Evolutionary conservation across 371 early-diverging fungal genomes (phyloP).

Genomic region (Mortierella sp.): DNA sequence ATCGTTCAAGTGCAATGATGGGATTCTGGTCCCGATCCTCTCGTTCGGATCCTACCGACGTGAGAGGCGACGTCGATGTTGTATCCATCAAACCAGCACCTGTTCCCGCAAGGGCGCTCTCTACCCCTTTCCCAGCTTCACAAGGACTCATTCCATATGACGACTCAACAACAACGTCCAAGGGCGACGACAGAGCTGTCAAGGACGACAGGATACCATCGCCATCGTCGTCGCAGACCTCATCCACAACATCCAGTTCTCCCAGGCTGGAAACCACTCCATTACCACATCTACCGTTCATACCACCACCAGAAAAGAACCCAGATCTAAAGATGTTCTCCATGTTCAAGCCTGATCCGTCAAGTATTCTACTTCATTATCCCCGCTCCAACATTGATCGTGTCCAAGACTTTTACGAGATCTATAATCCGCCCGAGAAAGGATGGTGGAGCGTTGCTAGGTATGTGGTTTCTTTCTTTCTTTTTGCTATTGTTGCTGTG

Average conservation of each 20-base stretch:
- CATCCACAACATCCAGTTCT: constrained; percentile 1
- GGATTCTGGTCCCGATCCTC: constrained; percentile 34
- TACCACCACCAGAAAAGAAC: constrained; percentile 39
- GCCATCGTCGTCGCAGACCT: not conserved
- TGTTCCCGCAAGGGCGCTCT: constrained; percentile 26
- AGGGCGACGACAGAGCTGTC: not conserved
- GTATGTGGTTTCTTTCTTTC: no score
- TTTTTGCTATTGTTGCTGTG: no score
- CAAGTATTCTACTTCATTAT: constrained; percentile 35
- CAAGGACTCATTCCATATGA: constrained; percentile 2
- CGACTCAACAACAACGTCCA: not conserved
- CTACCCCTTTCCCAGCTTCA: constrained; percentile 33
- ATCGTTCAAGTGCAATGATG: constrained; percentile 13
- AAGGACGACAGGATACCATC: not conserved
- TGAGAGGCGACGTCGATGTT: constrained; percentile 1
- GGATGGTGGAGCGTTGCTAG: constrained; percentile 34
- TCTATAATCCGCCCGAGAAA: constrained; percentile 45
- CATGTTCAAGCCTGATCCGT: constrained; percentile 37
- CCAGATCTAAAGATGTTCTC: constrained; percentile 20
- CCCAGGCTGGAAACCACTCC: constrained; percentile 19
- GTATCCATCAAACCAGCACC: constrained; percentile 18
- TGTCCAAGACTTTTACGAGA: constrained; percentile 45
- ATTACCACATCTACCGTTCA: constrained; percentile 34
- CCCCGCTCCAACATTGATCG: constrained; percentile 43
- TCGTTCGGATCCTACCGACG: not conserved